Conservation (phyloP, 495 filamentous ascomycete species). For the Xylaria intraflava region DNA sequence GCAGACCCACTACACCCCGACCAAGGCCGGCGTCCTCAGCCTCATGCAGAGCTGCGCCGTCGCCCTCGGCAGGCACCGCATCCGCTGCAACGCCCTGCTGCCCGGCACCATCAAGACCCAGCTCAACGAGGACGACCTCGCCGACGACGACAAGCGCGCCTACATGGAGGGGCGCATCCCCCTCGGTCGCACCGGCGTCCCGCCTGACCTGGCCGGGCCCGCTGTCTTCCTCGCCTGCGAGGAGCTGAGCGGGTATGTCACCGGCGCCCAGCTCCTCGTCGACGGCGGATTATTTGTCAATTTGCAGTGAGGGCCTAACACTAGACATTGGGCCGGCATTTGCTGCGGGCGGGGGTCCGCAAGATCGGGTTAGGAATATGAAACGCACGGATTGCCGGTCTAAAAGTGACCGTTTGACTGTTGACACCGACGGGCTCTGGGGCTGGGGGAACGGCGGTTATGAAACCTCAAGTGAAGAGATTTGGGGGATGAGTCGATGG, state of each 20-base stretch:
- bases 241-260: slow-evolving; percentile 70
- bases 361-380: too few relatives aligned
- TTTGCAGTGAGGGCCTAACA: slow-evolving; percentile 35
- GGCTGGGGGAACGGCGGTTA: too few relatives aligned
- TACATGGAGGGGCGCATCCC: slow-evolving; percentile 87
- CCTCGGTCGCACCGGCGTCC: slow-evolving; percentile 63
- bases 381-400: too few relatives aligned
- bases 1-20: slow-evolving; percentile 87
- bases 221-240: slow-evolving; percentile 84
- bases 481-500: too few relatives aligned
- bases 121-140: slow-evolving; percentile 78
- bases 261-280: slow-evolving; percentile 76
- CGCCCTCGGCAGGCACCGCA: slow-evolving; percentile 66
- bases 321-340: too few relatives aligned
- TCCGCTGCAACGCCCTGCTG: slow-evolving; percentile 79
- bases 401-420: too few relatives aligned
- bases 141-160: slow-evolving; percentile 57
- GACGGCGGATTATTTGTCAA: slow-evolving; percentile 71
- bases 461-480: too few relatives aligned
- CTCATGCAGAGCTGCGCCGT: slow-evolving; percentile 82
- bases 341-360: too few relatives aligned
- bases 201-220: slow-evolving; percentile 67
- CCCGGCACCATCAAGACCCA: slow-evolving; percentile 83
- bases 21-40: slow-evolving; percentile 76
- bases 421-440: too few relatives aligned